Evolutionary conservation across 2,329 filamentous ascomycete species (phyloP).

Genomic region (Diaporthe ampelina): DNA sequence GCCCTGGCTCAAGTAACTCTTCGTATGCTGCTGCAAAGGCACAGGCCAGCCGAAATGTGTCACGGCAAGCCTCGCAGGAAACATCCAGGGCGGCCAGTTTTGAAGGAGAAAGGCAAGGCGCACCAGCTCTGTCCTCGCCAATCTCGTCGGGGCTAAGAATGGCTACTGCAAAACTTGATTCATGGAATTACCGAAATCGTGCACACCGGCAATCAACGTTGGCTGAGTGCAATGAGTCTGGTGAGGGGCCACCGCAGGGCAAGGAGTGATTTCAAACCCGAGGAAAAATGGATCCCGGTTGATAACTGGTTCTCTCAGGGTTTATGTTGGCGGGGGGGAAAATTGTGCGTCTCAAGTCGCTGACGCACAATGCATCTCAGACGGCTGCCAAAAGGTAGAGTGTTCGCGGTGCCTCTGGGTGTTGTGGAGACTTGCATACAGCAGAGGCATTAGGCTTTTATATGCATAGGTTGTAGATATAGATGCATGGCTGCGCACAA

Average conservation of each 20-base stretch:
- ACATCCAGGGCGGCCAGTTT: neutral
- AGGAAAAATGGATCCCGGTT: neutral
- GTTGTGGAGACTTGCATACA: neutral
- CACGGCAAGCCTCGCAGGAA: neutral
- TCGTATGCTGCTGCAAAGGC: conserved; percentile 8
- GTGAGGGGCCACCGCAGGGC: neutral
- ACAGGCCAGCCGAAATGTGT: neutral
- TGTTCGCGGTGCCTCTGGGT: too few species aligned
- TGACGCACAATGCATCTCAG: neutral
- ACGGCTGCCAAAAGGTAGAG: neutral
- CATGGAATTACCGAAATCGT: neutral
- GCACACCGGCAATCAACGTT: neutral
- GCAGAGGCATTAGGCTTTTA: neutral
- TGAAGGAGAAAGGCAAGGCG: neutral
- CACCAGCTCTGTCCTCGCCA: neutral
- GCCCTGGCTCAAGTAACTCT: neutral
- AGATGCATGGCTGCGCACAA: neutral
- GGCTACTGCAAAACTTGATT: neutral
- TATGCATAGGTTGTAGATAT: neutral
- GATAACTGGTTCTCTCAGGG: neutral
- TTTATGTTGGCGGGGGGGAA: neutral
- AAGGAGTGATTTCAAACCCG: neutral
- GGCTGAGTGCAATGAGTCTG: conserved; percentile 2
- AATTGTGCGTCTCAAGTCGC: neutral
- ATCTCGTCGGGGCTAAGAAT: neutral